phyloP scores from a whole-genome alignment of 257 asterid species.

The Nicotiana sylvestris region DNA sequence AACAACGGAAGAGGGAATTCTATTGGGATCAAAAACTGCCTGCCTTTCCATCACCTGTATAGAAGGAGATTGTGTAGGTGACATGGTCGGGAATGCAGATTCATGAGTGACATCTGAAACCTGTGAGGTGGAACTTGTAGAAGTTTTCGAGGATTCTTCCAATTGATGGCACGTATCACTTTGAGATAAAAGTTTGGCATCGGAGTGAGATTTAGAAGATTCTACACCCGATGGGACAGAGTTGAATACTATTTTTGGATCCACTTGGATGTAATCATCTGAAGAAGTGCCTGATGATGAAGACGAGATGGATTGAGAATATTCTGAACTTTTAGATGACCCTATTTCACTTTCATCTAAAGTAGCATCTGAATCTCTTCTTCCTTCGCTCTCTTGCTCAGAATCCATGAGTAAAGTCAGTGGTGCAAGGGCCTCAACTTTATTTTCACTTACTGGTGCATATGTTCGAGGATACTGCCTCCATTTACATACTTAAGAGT shows the following conservation, averaged over 20 bases:
- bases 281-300: slow-evolving; percentile 32
- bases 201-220: slow-evolving; percentile 13
- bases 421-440: slow-evolving; percentile 16
- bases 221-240: slow-evolving; percentile 17
- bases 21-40: slow-evolving; percentile 32
- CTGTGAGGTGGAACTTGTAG: slow-evolving; percentile 12
- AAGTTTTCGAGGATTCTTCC: background rate
- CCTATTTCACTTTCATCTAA: slow-evolving; percentile 12
- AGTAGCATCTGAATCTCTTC: slow-evolving; percentile 20
- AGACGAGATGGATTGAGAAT: slow-evolving; percentile 28
- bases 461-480: slow-evolving; percentile 20
- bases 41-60: slow-evolving; percentile 39
- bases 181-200: slow-evolving; percentile 11
- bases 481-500: slow-evolving; percentile 20
- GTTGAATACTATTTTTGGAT: slow-evolving; percentile 21
- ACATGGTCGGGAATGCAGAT: slow-evolving; percentile 25
- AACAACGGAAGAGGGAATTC: slow-evolving; percentile 32
- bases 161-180: slow-evolving; percentile 18
- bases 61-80: slow-evolving; percentile 26
- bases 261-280: slow-evolving; percentile 26
- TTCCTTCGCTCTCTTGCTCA: slow-evolving; percentile 19
- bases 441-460: slow-evolving; percentile 8
- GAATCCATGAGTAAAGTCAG: slow-evolving; percentile 16
- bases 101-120: slow-evolving; percentile 13
- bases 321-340: slow-evolving; percentile 23